Conservation (phyloP, 108 stramenopile genomes). For the Cyclotella distinguenda region DNA sequence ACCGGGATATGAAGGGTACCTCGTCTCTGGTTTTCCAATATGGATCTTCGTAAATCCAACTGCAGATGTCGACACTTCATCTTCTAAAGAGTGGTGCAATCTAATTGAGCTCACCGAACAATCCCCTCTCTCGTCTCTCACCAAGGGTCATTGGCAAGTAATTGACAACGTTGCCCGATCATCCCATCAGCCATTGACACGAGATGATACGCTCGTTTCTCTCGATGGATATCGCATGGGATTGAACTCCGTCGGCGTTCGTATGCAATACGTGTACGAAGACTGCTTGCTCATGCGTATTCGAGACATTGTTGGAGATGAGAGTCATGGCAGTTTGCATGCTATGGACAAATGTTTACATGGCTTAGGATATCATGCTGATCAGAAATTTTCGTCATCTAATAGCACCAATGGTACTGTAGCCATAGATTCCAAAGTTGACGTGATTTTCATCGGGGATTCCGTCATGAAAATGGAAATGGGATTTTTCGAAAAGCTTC, state of each 20-base stretch:
- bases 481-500: conserved; percentile 34
- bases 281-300: conserved; percentile 47
- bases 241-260: conserved; percentile 62
- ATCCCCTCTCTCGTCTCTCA: conserved; percentile 26
- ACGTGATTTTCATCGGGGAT: conserved; percentile 79
- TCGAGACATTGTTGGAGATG: conserved; percentile 27
- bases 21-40: conserved; percentile 69
- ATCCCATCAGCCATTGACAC: conserved; percentile 34
- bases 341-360: conserved; percentile 22
- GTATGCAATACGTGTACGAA: conserved; percentile 45
- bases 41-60: conserved; percentile 14
- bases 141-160: conserved; percentile 45
- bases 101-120: conserved; percentile 27
- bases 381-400: background rate
- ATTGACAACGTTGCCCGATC: conserved; percentile 38
- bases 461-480: conserved; percentile 66
- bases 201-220: conserved; percentile 47
- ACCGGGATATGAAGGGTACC: conserved; percentile 74
- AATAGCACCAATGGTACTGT: background rate
- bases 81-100: conserved; percentile 18
- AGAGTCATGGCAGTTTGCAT: conserved; percentile 5
- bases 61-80: background rate
- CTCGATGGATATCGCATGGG: conserved; percentile 55
- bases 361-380: background rate
- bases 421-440: conserved; percentile 19